Evolutionary conservation across 2,329 filamentous ascomycete species (phyloP).

Genomic region (Ophiosphaerella korrae): DNA sequence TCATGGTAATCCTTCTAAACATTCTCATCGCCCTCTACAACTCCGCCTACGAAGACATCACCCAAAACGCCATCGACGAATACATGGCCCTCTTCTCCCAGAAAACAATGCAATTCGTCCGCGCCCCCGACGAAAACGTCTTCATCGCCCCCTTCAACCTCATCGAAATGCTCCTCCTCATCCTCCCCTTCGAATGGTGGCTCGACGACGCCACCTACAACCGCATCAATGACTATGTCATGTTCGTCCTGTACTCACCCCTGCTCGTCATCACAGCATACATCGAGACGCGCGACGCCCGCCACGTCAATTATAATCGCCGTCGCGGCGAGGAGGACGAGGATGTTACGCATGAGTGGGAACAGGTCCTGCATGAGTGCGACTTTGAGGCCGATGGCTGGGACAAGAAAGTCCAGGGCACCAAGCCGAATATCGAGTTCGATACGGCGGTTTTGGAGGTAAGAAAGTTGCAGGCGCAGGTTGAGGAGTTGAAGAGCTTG

Average conservation of each 20-base stretch:
- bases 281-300: constrained; percentile 53
- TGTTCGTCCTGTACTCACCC: constrained; percentile 84
- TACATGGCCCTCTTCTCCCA: constrained; percentile 91
- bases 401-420: constrained; percentile 77
- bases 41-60: constrained; percentile 93
- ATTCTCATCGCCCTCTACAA: constrained; percentile 98
- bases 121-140: constrained; percentile 96
- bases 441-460: constrained; percentile 75
- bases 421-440: constrained; percentile 79
- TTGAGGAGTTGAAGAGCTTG: constrained; percentile 52
- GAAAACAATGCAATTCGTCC: constrained; percentile 95
- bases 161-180: constrained; percentile 80
- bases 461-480: constrained; percentile 50
- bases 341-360: constrained; percentile 89
- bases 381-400: constrained; percentile 86
- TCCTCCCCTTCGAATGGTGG: constrained; percentile 94
- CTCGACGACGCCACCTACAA: constrained; percentile 75
- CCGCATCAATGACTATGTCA: constrained; percentile 83
- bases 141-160: constrained; percentile 97
- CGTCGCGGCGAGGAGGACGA: constrained; percentile 85
- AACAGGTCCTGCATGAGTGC: constrained; percentile 73
- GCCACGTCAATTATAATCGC: constrained; percentile 73
- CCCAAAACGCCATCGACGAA: constrained; percentile 90
- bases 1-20: constrained; percentile 94
- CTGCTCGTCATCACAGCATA: constrained; percentile 78